phyloP scores from a whole-genome alignment of 2,329 filamentous ascomycete genomes.

The Trichoderma sp. region DNA sequence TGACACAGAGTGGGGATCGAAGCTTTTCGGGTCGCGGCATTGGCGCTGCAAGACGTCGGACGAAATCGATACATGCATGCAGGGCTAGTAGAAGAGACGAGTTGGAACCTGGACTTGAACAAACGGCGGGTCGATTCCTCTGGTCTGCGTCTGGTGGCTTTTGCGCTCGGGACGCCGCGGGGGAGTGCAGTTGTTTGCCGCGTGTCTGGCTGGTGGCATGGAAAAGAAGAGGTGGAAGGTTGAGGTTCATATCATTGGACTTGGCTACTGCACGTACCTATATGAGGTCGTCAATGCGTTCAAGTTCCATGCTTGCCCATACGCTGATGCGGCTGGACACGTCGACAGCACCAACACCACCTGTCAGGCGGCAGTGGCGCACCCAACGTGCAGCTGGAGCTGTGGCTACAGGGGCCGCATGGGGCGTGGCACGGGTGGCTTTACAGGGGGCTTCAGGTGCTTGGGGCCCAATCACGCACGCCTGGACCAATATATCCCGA shows the following conservation, averaged over 20 bases:
- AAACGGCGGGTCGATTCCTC: background rate
- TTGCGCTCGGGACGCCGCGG: background rate
- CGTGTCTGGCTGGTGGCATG: background rate
- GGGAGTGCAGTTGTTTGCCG: no score
- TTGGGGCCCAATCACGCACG: background rate
- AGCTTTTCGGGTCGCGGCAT: constrained; percentile 21
- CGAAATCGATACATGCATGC: constrained; percentile 3
- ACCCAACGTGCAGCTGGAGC: background rate
- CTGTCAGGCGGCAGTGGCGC: constrained; percentile 29
- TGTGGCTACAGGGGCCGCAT: constrained; percentile 12
- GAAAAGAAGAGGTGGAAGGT: background rate
- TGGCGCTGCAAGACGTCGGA: constrained; percentile 28
- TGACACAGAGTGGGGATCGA: background rate
- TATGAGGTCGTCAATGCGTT: no score
- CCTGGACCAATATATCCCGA: constrained; percentile 1
- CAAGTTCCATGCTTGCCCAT: no score
- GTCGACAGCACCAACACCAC: background rate
- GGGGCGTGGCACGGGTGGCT: constrained; percentile 16
- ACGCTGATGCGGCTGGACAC: background rate
- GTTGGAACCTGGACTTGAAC: background rate
- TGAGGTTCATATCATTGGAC: background rate
- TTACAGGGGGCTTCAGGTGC: constrained; percentile 1
- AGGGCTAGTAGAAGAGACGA: background rate
- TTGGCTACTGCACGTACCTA: background rate
- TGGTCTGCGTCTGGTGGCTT: background rate